Percentiles rank a stretch among this genome's conserved stretches.
Conservation (phyloP, 345 rosid genomes). For the Moringa oleifera region DNA sequence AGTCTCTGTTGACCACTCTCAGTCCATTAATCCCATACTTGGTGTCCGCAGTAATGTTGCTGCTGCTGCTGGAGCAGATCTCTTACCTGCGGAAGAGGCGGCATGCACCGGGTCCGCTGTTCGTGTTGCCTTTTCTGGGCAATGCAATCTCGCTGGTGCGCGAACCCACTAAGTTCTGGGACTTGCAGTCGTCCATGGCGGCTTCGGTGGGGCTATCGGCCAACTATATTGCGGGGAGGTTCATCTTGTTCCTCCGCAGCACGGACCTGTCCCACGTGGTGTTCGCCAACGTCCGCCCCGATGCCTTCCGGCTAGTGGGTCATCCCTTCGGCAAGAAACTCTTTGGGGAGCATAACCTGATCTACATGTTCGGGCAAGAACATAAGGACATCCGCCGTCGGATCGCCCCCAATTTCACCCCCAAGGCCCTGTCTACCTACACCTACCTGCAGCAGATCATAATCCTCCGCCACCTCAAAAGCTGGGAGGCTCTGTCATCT, state of each 20-base stretch:
- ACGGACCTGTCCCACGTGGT: constrained; percentile 63
- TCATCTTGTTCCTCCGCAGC: constrained; percentile 56
- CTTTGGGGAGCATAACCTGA: constrained; percentile 80
- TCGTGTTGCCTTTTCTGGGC: constrained; percentile 64
- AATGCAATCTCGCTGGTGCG: constrained; percentile 45
- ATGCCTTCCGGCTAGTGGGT: constrained; percentile 70
- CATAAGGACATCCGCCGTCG: constrained; percentile 78
- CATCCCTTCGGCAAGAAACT: constrained; percentile 86
- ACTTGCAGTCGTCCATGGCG: constrained; percentile 37
- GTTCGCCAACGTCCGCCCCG: constrained; percentile 76
- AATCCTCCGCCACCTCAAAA: constrained; percentile 49
- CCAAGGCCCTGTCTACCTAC: constrained; percentile 70
- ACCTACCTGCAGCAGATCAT: constrained; percentile 54
- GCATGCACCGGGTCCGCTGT: constrained; percentile 49
- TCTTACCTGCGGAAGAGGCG: constrained; percentile 55
- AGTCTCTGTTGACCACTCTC: constrained; percentile 9
- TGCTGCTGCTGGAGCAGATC: constrained; percentile 48
- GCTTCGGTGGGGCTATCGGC: constrained; percentile 46
- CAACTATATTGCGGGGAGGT: constrained; percentile 63
- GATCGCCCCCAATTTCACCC: constrained; percentile 81
- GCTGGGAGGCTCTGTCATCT: constrained; percentile 36
- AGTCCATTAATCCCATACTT: constrained; percentile 21
- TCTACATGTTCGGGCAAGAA: constrained; percentile 78
- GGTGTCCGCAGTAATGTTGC: constrained; percentile 25
- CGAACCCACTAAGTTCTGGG: constrained; percentile 74